Conservation (phyloP, 2,329 filamentous ascomycete species). For the Fusarium verrucosum region DNA sequence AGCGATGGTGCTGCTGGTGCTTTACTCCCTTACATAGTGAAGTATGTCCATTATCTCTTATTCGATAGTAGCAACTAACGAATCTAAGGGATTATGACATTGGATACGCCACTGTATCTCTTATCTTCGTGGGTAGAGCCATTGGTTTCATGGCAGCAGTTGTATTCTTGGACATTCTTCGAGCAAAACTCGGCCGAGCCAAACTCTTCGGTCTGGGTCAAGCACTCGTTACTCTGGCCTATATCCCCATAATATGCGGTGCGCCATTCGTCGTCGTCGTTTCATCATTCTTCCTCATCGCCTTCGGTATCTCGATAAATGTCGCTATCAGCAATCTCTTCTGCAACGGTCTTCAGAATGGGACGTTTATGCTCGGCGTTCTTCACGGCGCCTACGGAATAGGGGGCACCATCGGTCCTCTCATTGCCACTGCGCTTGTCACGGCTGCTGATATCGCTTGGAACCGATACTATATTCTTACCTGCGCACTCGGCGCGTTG, state of each 20-base stretch:
- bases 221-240: conserved; percentile 66
- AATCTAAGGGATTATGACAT: conserved; percentile 70
- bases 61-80: not conserved
- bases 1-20: conserved; percentile 81
- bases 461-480: conserved; percentile 78
- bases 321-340: conserved; percentile 69
- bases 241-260: conserved; percentile 70
- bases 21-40: conserved; percentile 82
- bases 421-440: conserved; percentile 79
- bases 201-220: conserved; percentile 69
- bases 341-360: conserved; percentile 62
- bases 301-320: conserved; percentile 65
- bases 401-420: conserved; percentile 72
- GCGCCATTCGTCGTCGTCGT: conserved; percentile 77
- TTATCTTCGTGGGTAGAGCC: conserved; percentile 84
- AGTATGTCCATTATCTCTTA: conserved; percentile 46
- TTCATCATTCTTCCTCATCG: conserved; percentile 73
- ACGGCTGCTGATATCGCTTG: conserved; percentile 67
- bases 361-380: conserved; percentile 65
- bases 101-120: conserved; percentile 79
- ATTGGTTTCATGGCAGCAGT: conserved; percentile 79
- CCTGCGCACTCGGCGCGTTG: conserved; percentile 64
- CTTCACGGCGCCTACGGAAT: conserved; percentile 75
- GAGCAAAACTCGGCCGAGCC: conserved; percentile 70
- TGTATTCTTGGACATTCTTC: conserved; percentile 71